phyloP scores from a whole-genome alignment of 768 basidiomycete genomes.

The Naganishia onofrii region DNA sequence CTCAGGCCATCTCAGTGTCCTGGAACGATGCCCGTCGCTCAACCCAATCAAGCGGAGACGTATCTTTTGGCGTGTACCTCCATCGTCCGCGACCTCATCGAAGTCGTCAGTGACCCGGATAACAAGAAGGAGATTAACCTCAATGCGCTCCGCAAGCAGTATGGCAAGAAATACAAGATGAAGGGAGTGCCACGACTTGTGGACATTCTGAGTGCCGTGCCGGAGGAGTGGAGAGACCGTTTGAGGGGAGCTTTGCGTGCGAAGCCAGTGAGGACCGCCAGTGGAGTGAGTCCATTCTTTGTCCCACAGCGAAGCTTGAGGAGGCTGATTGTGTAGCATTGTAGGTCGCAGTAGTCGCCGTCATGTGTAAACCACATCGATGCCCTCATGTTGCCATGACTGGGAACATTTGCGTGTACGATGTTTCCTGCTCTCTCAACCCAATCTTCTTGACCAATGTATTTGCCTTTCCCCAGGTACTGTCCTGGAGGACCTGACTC shows the following conservation, averaged over 20 bases:
- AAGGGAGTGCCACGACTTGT: slow-evolving; percentile 87
- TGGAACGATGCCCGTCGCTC: slow-evolving; percentile 41
- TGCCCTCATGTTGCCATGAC: slow-evolving; percentile 99
- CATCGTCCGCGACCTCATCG: slow-evolving; percentile 90
- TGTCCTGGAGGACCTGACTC: slow-evolving; percentile 99
- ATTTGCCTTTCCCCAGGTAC: slow-evolving; percentile 60
- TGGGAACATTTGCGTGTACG: slow-evolving; percentile 97
- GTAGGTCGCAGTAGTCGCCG: slow-evolving; percentile 97
- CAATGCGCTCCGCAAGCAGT: slow-evolving; percentile 77
- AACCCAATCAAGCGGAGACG: slow-evolving; percentile 75
- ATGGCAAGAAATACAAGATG: slow-evolving; percentile 85
- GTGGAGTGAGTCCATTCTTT: slow-evolving; percentile 65
- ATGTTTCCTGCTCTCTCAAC: slow-evolving; percentile 21
- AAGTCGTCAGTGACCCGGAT: slow-evolving; percentile 63
- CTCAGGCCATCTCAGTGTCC: too few species aligned
- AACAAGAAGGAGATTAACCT: slow-evolving; percentile 73
- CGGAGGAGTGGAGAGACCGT: slow-evolving; percentile 92
- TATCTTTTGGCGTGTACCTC: slow-evolving; percentile 88
- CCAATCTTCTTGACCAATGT: not conserved
- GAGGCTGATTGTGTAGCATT: slow-evolving; percentile 3
- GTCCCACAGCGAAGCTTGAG: not conserved
- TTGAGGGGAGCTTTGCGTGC: slow-evolving; percentile 85
- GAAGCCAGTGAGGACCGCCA: slow-evolving; percentile 91
- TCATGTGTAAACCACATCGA: slow-evolving; percentile 99
- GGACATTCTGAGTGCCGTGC: slow-evolving; percentile 97